Conservation (phyloP, 1,139 yeast species). For the Suhomyces bribrorum region DNA sequence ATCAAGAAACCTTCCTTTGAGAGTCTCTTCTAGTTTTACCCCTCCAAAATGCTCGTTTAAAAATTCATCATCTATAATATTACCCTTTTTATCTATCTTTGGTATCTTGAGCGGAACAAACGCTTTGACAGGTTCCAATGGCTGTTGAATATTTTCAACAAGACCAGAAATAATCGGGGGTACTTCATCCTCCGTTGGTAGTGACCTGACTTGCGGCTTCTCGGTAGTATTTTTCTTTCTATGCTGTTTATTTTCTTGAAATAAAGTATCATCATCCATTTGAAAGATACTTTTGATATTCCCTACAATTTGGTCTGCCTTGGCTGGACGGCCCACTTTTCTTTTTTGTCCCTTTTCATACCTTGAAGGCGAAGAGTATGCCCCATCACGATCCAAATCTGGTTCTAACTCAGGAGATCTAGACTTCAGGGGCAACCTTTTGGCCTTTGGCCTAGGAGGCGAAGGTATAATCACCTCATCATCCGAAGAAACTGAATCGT, state of each 20-base stretch:
- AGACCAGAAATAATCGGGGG: constrained; percentile 38
- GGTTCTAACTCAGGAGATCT: not conserved
- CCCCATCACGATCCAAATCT: not conserved
- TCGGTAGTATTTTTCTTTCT: constrained; percentile 2
- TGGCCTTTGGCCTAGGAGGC: not conserved
- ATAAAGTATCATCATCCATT: constrained; percentile 30
- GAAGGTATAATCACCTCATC: constrained; percentile 9
- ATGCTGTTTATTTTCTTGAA: constrained; percentile 19
- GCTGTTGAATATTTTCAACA: constrained; percentile 4
- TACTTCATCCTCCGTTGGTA: not conserved
- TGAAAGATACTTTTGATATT: constrained; percentile 40
- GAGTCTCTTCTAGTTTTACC: constrained; percentile 24
- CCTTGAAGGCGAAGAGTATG: not conserved
- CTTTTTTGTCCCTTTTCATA: constrained; percentile 13
- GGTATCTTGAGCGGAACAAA: constrained; percentile 44
- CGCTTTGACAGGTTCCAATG: constrained; percentile 8
- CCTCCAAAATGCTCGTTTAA: constrained; percentile 33
- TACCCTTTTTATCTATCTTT: constrained; percentile 31
- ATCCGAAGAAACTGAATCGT: constrained; percentile 7
- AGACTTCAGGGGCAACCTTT: not conserved
- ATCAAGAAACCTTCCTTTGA: constrained; percentile 41
- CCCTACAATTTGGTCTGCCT: constrained; percentile 33
- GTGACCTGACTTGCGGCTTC: too few relatives aligned
- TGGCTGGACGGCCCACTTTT: constrained; percentile 38
- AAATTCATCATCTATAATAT: constrained; percentile 32